Evolutionary conservation across 116 monocot genomes (phyloP), one percentile per base, ranked within the genome.

Genomic region (Iris pallida): DNA sequence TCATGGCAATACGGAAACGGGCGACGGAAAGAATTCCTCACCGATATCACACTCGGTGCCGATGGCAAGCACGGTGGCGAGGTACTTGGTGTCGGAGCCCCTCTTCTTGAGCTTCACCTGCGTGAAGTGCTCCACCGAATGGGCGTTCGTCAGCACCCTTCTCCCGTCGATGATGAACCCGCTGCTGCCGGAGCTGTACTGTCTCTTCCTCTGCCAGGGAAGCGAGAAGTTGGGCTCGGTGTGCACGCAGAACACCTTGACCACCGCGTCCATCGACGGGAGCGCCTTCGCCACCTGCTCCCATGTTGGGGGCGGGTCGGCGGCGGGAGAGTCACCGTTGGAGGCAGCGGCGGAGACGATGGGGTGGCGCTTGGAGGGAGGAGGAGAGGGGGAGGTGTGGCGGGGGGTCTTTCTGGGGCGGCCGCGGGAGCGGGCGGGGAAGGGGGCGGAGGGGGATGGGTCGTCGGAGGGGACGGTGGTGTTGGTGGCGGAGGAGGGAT

Each of bases 61-160:
- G 10, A 95, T 90, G 42, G 95, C 95, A 5, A 95, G 78, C 52
- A 95, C 95, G 5, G 86, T 91, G 2, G 95, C 95, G 7, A 95
- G 67, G 43, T 88, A 95, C 75, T 95, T 95, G 16, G 95, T 91
- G 64, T 95, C 95, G 0, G 95, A 91, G 8, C 95, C 95, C 8
- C 95, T 79, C 80, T 91, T 95, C 82, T 95, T 95, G 16, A 95
- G 81, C 76, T 95, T 95, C 13, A 95, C 95, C 86, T 95, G 95
- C 8, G 95, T 95, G 80, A 84, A 57, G 53, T 95, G 91, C 82
- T 95, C 95, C 20, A 95, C 95, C 0, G 95, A 95, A 63, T 95
- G 95, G 4, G 95, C 95, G 68, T 95, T 95, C 3, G 95, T 95
- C 68, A 95, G 76, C 68, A 95, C 95, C 65, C 95, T 69, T 70